Percentiles rank a stretch among this genome's conserved stretches.
phyloP scores from a whole-genome alignment of 805 yeast species.

The Cyberlindnera bimundalis region DNA sequence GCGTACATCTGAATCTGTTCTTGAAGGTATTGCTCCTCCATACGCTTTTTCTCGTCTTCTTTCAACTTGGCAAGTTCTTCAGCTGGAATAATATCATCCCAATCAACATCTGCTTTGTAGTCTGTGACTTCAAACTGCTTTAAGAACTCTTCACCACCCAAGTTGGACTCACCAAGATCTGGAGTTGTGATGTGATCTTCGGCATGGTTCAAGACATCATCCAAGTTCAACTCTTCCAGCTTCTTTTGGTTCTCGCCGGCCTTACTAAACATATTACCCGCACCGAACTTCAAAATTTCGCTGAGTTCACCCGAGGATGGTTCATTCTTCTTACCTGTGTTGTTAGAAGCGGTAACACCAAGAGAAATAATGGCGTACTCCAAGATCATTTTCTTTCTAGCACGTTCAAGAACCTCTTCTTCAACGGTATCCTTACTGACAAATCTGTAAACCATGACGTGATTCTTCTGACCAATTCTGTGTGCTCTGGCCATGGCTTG shows the following conservation, averaged over 20 bases:
- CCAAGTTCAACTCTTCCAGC: constrained; percentile 90
- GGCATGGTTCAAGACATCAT: constrained; percentile 93
- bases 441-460: constrained; percentile 94
- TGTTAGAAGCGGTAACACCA: constrained; percentile 77
- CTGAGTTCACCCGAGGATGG: constrained; percentile 83
- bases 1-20: constrained; percentile 87
- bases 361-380: constrained; percentile 96
- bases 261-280: constrained; percentile 93
- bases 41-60: constrained; percentile 82
- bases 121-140: constrained; percentile 98
- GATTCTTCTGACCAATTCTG: constrained; percentile 98
- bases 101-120: constrained; percentile 95
- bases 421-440: constrained; percentile 98
- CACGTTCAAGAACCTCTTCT: constrained; percentile 94
- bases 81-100: constrained; percentile 99
- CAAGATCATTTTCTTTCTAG: constrained; percentile 95
- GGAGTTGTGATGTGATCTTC: constrained; percentile 97
- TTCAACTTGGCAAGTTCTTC: constrained; percentile 86
- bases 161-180: constrained; percentile 92
- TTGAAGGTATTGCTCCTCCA: constrained; percentile 82
- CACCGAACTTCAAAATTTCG: constrained; percentile 95
- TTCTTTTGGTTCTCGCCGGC: constrained; percentile 94
- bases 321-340: constrained; percentile 50
- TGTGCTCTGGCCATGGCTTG: constrained; percentile 99
- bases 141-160: constrained; percentile 97